These are phyloP conservation scores for Tulasnella sp. DNA, from an alignment of 768 basidiomycete species.

Conservation along the genomic window DNA sequence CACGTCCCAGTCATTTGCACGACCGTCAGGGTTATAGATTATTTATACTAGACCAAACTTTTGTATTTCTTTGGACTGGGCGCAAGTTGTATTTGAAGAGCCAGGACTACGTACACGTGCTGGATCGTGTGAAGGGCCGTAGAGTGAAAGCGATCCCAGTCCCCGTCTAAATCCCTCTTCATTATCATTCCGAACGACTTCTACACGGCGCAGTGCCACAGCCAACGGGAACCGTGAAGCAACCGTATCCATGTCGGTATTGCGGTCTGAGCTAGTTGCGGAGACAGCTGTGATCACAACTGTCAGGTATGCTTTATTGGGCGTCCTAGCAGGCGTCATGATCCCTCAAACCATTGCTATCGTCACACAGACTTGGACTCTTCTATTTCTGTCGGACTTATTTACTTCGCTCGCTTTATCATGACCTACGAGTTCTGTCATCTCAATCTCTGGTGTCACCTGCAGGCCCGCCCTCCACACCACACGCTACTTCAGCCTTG, in stretches of 20 bases:
- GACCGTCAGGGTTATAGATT: conserved; percentile 62
- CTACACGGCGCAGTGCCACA: no score
- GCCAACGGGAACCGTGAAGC: no score
- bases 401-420: conserved; percentile 46
- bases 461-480: neutral
- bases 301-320: neutral
- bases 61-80: neutral
- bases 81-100: no score
- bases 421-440: conserved; percentile 36
- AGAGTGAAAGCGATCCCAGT: no score
- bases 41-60: neutral
- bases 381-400: conserved; percentile 51
- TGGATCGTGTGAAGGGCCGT: no score
- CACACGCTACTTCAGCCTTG: conserved; percentile 17
- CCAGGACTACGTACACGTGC: no score
- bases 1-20: conserved; percentile 60
- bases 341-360: neutral
- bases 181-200: no score
- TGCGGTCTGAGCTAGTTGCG: neutral
- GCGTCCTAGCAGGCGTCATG: neutral
- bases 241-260: no score
- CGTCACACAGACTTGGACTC: conserved; percentile 32
- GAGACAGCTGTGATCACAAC: neutral
- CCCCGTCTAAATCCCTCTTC: no score
- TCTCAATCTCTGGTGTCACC: neutral